Evolutionary conservation across 106 monocot species (phyloP).

Genomic region (Dendrobium huoshanense): DNA sequence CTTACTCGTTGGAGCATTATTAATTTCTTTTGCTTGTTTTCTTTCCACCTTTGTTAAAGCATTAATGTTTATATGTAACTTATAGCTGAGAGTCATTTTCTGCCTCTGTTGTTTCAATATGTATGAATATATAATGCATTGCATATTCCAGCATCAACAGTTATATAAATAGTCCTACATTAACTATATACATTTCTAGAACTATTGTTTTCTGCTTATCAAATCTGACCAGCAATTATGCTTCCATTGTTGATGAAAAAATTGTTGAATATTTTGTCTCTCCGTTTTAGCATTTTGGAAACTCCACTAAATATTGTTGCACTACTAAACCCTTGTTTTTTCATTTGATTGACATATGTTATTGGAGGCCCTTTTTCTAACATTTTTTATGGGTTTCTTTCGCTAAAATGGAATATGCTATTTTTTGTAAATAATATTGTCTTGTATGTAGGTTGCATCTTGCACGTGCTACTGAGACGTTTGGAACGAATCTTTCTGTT

Average conservation of each 20-base stretch:
- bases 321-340: neutral
- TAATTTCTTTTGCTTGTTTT: no score
- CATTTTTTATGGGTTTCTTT: neutral
- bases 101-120: no score
- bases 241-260: neutral
- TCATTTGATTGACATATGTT: neutral
- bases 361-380: neutral
- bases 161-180: no score
- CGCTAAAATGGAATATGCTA: neutral
- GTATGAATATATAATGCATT: no score
- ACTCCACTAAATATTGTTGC: neutral
- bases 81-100: no score
- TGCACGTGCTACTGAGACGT: slow-evolving; percentile 49
- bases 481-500: slow-evolving; percentile 59
- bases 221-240: no score
- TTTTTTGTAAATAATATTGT: neutral
- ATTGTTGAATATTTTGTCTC: neutral
- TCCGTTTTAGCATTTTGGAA: neutral
- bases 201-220: no score
- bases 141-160: no score
- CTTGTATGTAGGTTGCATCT: slow-evolving; percentile 52
- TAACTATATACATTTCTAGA: no score
- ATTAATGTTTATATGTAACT: no score
- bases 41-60: no score
- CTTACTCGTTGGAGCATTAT: no score